Base-by-base conservation (phyloP, 1,284 basidiomycete genomes). In the Leccinum griseonigrum region DNA sequence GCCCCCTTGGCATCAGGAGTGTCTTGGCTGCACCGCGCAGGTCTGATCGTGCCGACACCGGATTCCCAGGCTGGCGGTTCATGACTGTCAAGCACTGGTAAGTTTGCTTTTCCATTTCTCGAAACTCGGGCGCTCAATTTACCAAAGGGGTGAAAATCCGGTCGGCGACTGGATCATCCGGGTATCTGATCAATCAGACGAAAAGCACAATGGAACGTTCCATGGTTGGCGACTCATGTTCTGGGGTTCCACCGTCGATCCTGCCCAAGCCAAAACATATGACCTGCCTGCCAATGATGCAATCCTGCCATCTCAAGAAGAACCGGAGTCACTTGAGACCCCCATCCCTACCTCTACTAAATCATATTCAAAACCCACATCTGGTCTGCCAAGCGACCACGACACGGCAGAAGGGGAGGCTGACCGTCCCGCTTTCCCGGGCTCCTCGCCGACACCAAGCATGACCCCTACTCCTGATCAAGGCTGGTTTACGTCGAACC, bases 51-150 rank as follows among this genome's bases (percentile, higher is more conserved):
- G 90, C 85, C 13, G 74, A 71, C 4, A 83, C 81, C 10, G 97
- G 97, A 5, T 97, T 85, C 75, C 86, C 87, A 29, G 96, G 95
- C 0, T 99, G 97, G 97, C 91, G 86, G 22, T 99, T 99, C 74
- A 99, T 98, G 96, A 87, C 89, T 28, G 86, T 99, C 60, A 99
- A 99, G 77, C 97, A 99, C 75, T 99, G 97, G 97, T 95, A 63
- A 71, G 87, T 60, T 59, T 6, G 13, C 38, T 60, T 16, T 58
- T 53, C 22, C 11, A 13, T 48, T 22, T 34, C 34, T 16, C n/a
- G 43, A 59, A 22, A 29, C 9, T 56, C 40, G 28, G 53, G 56
- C 36, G 40, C 59, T 76, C n/a, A 76, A 51, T 46, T 26, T 66
- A 57, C 58, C 43, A 51, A 67, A 97, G 94, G 95, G 95, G 91